A percentile compares a stretch with the other conserved stretches of the same genome.
Evolutionary conservation across 495 filamentous ascomycete species (phyloP).

Genomic region (Polyplosphaeria fusca): DNA sequence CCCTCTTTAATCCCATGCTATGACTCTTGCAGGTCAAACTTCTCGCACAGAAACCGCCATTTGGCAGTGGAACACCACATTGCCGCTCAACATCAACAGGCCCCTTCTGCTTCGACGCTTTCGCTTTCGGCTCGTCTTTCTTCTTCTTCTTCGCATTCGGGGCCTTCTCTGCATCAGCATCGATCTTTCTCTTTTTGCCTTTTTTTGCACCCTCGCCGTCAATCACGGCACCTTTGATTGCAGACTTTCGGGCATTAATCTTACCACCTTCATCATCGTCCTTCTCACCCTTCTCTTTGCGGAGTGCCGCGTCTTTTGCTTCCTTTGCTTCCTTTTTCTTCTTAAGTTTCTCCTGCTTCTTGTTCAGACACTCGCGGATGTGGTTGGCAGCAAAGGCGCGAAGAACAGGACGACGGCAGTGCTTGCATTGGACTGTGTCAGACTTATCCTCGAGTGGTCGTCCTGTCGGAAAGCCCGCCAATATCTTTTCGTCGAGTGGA

Average conservation of each 20-base stretch:
- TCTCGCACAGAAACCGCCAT: conserved; percentile 83
- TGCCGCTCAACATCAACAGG: conserved; percentile 97
- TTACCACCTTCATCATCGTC: conserved; percentile 35
- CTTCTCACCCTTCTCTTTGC: conserved; percentile 43
- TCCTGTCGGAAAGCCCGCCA: conserved; percentile 69
- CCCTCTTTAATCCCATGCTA: conserved; percentile 91
- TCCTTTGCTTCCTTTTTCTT: conserved; percentile 51
- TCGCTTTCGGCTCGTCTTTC: conserved; percentile 85
- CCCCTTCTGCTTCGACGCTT: conserved; percentile 83
- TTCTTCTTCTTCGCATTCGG: conserved; percentile 90
- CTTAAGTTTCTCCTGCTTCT: conserved; percentile 50
- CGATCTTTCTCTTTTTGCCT: conserved; percentile 92
- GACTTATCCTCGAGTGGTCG: conserved; percentile 54
- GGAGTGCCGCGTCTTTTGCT: conserved; percentile 50
- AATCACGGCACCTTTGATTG: conserved; percentile 66
- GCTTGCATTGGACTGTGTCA: conserved; percentile 43
- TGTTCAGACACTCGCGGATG: conserved; percentile 43
- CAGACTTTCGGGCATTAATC: conserved; percentile 43
- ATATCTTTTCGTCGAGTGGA: conserved; percentile 64
- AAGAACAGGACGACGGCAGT: conserved; percentile 45
- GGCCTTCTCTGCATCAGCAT: conserved; percentile 64
- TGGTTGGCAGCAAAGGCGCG: conserved; percentile 39
- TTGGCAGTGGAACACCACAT: conserved; percentile 84
- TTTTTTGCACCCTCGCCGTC: conserved; percentile 61
- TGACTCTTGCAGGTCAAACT: conserved; percentile 96